Conservation (phyloP, 2,329 filamentous ascomycete species). For the Cordyceps farinosa region DNA sequence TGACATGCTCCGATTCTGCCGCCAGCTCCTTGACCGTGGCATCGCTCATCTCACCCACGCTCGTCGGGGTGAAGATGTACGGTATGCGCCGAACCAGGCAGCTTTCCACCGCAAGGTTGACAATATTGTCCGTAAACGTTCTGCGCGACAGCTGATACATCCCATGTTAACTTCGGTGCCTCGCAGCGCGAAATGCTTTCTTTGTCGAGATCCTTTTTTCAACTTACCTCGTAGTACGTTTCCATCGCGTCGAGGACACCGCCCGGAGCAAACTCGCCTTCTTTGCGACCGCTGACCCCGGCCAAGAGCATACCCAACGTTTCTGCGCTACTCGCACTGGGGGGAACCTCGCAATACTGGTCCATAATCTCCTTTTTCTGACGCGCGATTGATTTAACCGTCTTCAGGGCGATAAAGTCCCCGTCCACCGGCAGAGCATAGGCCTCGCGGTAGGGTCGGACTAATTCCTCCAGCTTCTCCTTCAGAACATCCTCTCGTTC, state of each 20-base stretch:
- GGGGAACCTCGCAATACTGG: no score
- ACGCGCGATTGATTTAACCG: background rate
- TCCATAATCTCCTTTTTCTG: background rate
- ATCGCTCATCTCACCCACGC: slow-evolving; percentile 33
- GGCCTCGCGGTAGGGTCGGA: slow-evolving; percentile 30
- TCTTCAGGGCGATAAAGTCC: slow-evolving; percentile 25
- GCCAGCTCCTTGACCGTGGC: slow-evolving; percentile 26
- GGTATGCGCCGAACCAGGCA: slow-evolving; percentile 38
- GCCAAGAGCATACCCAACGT: background rate
- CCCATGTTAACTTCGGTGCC: no score
- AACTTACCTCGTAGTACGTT: slow-evolving; percentile 36
- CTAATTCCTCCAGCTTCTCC: slow-evolving; percentile 33
- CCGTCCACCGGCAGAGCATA: slow-evolving; percentile 29
- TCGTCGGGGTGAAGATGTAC: slow-evolving; percentile 33
- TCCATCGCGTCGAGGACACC: slow-evolving; percentile 38
- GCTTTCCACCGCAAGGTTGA: slow-evolving; percentile 40
- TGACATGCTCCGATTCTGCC: slow-evolving; percentile 28
- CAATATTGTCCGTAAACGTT: slow-evolving; percentile 41
- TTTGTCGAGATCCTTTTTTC: background rate
- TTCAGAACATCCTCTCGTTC: slow-evolving; percentile 27
- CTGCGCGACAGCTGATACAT: slow-evolving; percentile 33
- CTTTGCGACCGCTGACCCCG: slow-evolving; percentile 7
- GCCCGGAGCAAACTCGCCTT: slow-evolving; percentile 30
- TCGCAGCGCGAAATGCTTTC: background rate
- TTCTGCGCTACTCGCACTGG: background rate